phyloP scores from a whole-genome alignment of 306 rosid species.

The Cucumis hystrix region DNA sequence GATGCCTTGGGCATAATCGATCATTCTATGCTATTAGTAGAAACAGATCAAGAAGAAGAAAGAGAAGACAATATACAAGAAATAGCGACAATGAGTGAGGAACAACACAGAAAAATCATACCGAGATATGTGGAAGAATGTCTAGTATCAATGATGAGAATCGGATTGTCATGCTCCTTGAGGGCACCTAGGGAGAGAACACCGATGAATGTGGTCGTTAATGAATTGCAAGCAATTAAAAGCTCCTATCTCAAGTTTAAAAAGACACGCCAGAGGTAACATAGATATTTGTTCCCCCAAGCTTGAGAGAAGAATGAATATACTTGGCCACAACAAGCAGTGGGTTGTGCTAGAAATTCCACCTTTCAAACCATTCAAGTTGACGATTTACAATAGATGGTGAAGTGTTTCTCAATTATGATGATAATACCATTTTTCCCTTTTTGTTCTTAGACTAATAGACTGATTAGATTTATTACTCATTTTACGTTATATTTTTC shows the following conservation, averaged over 20 bases:
- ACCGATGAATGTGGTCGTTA: not conserved
- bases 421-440: not conserved
- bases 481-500: no score
- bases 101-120: not conserved
- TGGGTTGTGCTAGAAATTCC: not conserved
- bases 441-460: not conserved
- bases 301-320: not conserved
- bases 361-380: not conserved
- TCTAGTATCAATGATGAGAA: constrained; percentile 18
- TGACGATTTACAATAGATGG: not conserved
- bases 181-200: not conserved
- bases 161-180: constrained; percentile 39
- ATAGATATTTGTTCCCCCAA: not conserved
- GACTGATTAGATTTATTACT: not conserved
- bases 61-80: constrained; percentile 2
- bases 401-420: not conserved
- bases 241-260: not conserved
- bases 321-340: not conserved
- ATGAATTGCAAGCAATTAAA: not conserved
- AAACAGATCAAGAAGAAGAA: constrained; percentile 4
- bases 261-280: not conserved
- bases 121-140: constrained; percentile 15
- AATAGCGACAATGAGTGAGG: not conserved
- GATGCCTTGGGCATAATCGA: constrained; percentile 29
- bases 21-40: constrained; percentile 10